Conservation (phyloP, 805 yeast species). For the Ogataea nitratoaversa region DNA sequence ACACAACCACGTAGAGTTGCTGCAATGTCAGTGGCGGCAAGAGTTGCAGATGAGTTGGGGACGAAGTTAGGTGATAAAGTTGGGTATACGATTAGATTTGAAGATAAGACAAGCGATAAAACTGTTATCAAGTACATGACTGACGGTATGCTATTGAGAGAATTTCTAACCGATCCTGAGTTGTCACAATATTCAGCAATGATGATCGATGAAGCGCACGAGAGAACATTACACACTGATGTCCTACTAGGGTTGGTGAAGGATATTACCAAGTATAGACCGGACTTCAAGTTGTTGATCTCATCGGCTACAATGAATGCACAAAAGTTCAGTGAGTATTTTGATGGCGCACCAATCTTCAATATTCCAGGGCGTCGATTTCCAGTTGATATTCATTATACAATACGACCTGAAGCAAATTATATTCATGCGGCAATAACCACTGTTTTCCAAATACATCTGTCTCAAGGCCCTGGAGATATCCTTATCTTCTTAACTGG, state of each 20-base stretch:
- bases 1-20: conserved; percentile 97
- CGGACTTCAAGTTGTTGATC: conserved; percentile 70
- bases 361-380: conserved; percentile 90
- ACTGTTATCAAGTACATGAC: conserved; percentile 88
- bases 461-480: conserved; percentile 71
- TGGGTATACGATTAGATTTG: conserved; percentile 87
- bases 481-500: conserved; percentile 90
- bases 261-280: conserved; percentile 56
- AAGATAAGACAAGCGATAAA: conserved; percentile 59
- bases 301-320: conserved; percentile 97
- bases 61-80: conserved; percentile 79
- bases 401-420: conserved; percentile 85
- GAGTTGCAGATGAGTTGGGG: conserved; percentile 90
- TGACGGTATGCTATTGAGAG: conserved; percentile 91
- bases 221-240: conserved; percentile 91
- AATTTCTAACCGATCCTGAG: conserved; percentile 73
- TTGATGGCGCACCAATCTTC: conserved; percentile 79
- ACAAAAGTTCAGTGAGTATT: conserved; percentile 75
- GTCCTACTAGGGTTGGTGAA: conserved; percentile 73
- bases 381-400: conserved; percentile 83
- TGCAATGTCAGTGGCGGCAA: conserved; percentile 82
- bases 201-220: conserved; percentile 97
- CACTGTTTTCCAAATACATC: conserved; percentile 83
- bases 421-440: conserved; percentile 86
- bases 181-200: conserved; percentile 68